Evolutionary conservation across 352 stramenopile species (phyloP).

Genomic region (Thraustotheca clavata): DNA sequence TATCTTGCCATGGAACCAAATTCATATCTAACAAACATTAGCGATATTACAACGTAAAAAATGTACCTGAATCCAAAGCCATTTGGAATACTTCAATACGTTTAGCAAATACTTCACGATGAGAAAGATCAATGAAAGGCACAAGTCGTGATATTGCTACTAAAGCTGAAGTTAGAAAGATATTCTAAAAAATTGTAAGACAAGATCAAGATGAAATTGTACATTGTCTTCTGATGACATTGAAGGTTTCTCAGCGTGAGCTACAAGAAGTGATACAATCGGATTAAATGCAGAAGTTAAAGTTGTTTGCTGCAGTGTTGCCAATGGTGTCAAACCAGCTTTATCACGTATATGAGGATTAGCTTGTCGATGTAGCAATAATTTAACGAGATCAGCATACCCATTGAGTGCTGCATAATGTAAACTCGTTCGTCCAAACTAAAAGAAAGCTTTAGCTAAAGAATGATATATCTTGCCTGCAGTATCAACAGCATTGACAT

Average conservation of each 20-base stretch:
- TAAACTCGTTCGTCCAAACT: constrained; percentile 65
- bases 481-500: constrained; percentile 56
- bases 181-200: no score
- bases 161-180: neutral
- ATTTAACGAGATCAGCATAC: constrained; percentile 47
- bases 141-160: neutral
- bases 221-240: no score
- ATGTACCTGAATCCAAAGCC: no score
- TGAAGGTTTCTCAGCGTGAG: constrained; percentile 34
- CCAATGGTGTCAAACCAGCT: constrained; percentile 55
- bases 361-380: constrained; percentile 39
- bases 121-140: neutral
- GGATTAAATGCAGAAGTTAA: constrained; percentile 26
- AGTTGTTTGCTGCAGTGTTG: constrained; percentile 54
- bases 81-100: neutral
- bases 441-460: constrained; percentile 11
- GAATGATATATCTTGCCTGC: constrained; percentile 24
- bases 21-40: no score
- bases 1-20: no score
- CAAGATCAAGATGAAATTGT: no score
- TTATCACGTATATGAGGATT: constrained; percentile 44
- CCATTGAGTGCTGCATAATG: constrained; percentile 66
- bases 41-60: no score
- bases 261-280: constrained; percentile 49
- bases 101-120: neutral